Evolutionary conservation across 2,329 filamentous ascomycete species (phyloP).

Genomic region (Fusarium keratoplasticum): DNA sequence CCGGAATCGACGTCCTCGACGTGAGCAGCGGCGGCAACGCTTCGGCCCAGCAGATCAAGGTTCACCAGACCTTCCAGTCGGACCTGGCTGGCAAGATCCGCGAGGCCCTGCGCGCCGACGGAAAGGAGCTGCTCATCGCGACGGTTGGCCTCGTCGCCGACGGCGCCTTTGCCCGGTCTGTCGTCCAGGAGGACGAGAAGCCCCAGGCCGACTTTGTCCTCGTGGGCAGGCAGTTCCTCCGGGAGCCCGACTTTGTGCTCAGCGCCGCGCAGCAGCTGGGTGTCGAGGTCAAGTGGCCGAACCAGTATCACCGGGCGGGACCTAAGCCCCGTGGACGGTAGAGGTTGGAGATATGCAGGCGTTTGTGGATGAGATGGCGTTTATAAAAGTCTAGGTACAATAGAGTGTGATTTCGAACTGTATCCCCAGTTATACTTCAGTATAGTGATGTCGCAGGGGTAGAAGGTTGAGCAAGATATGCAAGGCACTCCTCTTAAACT

Average conservation of each 20-base stretch:
- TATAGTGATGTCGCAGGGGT: not conserved
- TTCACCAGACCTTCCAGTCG: slow-evolving; percentile 77
- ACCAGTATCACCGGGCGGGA: slow-evolving; percentile 64
- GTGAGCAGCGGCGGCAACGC: slow-evolving; percentile 82
- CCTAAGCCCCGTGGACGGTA: slow-evolving; percentile 19
- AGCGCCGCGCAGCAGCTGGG: slow-evolving; percentile 78
- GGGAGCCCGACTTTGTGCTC: slow-evolving; percentile 84
- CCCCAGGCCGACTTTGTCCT: slow-evolving; percentile 76
- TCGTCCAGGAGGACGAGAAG: slow-evolving; percentile 61
- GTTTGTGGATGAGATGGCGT: not conserved
- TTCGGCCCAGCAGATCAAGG: slow-evolving; percentile 68
- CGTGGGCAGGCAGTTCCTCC: slow-evolving; percentile 80
- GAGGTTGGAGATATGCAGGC: not conserved
- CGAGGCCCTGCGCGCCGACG: slow-evolving; percentile 65
- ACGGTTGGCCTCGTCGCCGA: slow-evolving; percentile 80
- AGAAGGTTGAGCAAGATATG: not conserved
- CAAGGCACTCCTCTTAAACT: not conserved
- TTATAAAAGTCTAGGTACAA: not conserved
- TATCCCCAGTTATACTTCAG: not conserved
- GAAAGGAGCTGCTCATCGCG: slow-evolving; percentile 70
- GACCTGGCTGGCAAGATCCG: slow-evolving; percentile 79
- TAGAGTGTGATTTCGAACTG: not conserved
- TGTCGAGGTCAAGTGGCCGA: slow-evolving; percentile 77
- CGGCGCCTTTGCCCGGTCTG: slow-evolving; percentile 72
- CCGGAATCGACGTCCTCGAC: slow-evolving; percentile 86